These are phyloP conservation scores for Cicer bijugum DNA, from an alignment of 306 rosid species.

Conservation along the genomic window DNA sequence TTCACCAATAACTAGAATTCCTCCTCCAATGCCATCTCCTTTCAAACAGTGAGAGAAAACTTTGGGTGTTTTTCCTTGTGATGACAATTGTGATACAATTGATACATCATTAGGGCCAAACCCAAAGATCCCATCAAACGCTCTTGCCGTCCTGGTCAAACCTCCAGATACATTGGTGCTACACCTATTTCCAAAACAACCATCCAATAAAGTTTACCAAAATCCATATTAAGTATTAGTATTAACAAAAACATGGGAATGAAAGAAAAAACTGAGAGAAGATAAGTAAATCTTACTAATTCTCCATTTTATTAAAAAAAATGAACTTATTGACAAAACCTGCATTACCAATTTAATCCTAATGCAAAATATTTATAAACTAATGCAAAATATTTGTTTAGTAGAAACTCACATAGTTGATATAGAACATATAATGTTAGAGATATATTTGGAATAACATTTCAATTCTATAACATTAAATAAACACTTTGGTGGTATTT, in stretches of 20 bases:
- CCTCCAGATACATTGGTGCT: slow-evolving; percentile 80
- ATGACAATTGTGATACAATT: too few relatives aligned
- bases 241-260: slow-evolving; percentile 10
- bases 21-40: slow-evolving; percentile 92
- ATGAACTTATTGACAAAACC: neutral
- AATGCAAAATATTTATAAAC: too few relatives aligned
- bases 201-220: too few relatives aligned
- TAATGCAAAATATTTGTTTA: too few relatives aligned
- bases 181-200: slow-evolving; percentile 67
- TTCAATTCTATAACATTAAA: too few relatives aligned
- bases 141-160: slow-evolving; percentile 78
- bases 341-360: neutral
- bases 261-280: slow-evolving; percentile 19
- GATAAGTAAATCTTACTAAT: neutral
- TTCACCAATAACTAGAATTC: slow-evolving; percentile 94
- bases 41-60: slow-evolving; percentile 88
- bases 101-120: slow-evolving; percentile 80
- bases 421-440: too few relatives aligned
- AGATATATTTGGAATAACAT: too few relatives aligned
- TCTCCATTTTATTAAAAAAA: neutral
- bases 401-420: too few relatives aligned
- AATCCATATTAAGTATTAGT: neutral
- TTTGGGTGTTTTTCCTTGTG: slow-evolving; percentile 74
- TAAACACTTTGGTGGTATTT: too few relatives aligned
- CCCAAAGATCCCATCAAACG: slow-evolving; percentile 47